Conservation (phyloP, 2,329 filamentous ascomycete species). For the Hymenoscyphus fraxineus region DNA sequence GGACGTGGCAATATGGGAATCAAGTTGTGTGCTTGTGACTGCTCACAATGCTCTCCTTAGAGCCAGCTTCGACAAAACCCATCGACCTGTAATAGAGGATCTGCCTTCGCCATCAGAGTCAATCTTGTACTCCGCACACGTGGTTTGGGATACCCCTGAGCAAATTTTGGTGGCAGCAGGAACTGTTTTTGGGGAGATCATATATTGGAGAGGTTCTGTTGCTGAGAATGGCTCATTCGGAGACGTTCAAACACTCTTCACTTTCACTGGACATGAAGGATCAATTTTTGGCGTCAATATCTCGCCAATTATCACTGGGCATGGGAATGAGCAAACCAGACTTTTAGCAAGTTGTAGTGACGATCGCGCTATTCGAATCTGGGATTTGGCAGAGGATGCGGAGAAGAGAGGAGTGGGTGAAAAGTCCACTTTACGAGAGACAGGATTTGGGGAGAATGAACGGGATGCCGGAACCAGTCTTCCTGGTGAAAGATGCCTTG, state of each 20-base stretch:
- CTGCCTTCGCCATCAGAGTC: conserved; percentile 67
- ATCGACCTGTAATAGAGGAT: conserved; percentile 42
- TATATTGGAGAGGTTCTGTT: conserved; percentile 76
- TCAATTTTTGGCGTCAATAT: conserved; percentile 90
- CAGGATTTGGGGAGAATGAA: conserved; percentile 54
- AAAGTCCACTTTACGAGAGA: conserved; percentile 44
- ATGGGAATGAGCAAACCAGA: conserved; percentile 43
- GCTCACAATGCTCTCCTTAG: conserved; percentile 80
- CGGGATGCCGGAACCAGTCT: conserved; percentile 31
- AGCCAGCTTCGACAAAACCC: conserved; percentile 36
- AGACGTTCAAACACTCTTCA: conserved; percentile 45
- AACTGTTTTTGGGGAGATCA: conserved; percentile 90
- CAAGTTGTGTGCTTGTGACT: conserved; percentile 62
- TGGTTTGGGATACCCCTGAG: conserved; percentile 57
- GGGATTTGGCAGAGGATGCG: conserved; percentile 58
- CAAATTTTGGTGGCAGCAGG: conserved; percentile 76
- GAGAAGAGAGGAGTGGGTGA: neutral
- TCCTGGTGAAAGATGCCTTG: conserved; percentile 49
- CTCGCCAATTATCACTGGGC: conserved; percentile 50
- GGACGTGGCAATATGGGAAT: conserved; percentile 55
- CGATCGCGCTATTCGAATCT: conserved; percentile 82
- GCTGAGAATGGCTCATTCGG: conserved; percentile 14
- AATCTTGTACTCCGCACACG: conserved; percentile 80
- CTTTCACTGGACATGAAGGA: conserved; percentile 73
- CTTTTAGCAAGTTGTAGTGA: conserved; percentile 93